phyloP scores from a whole-genome alignment of 2,329 filamentous ascomycete genomes.

The Trichoderma hamatum region DNA sequence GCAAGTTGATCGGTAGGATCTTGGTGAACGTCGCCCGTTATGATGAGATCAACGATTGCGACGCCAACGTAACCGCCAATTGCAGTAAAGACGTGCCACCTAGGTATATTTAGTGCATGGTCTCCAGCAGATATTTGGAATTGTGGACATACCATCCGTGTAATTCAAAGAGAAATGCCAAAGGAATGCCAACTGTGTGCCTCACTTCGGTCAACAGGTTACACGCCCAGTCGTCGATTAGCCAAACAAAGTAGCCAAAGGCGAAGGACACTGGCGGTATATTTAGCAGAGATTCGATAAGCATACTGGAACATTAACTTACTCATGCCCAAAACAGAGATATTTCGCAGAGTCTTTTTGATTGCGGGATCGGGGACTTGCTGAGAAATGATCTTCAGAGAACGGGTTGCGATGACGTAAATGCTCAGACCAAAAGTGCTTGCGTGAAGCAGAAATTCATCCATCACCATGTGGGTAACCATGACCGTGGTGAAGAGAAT shows the following conservation, averaged over 20 bases:
- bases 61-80: conserved; percentile 47
- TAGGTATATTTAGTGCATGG: conserved; percentile 25
- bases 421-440: conserved; percentile 41
- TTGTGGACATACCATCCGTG: conserved; percentile 44
- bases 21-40: conserved; percentile 38
- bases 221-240: conserved; percentile 45
- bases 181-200: conserved; percentile 39
- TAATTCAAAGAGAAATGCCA: conserved; percentile 45
- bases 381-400: conserved; percentile 38
- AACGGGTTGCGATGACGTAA: conserved; percentile 40
- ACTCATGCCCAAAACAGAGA: conserved; percentile 39
- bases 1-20: conserved; percentile 39
- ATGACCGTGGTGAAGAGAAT: conserved; percentile 41
- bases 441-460: conserved; percentile 47
- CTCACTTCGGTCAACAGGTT: conserved; percentile 34
- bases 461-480: conserved; percentile 47
- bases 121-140: not conserved
- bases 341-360: conserved; percentile 30
- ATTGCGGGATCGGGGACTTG: conserved; percentile 37
- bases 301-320: not conserved
- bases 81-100: conserved; percentile 49
- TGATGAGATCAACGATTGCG: conserved; percentile 43
- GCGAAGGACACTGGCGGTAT: conserved; percentile 33
- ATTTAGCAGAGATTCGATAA: conserved; percentile 23
- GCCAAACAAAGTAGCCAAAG: conserved; percentile 45